These are phyloP conservation scores for Colletotrichum echinochloae DNA, from an alignment of 2,329 filamentous ascomycete species.

Conservation along the genomic window DNA sequence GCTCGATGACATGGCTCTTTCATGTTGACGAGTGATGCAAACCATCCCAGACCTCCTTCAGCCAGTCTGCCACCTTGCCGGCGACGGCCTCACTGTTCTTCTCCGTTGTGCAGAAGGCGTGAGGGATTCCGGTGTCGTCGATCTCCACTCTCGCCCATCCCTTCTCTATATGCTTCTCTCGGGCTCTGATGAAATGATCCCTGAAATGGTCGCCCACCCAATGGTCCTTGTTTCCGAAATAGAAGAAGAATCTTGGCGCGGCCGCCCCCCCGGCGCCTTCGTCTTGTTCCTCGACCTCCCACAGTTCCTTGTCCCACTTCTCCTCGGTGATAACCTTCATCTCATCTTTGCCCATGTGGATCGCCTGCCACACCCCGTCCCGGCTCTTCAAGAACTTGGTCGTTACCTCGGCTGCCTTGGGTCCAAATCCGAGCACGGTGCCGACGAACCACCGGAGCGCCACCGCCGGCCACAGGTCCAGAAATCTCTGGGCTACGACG, in stretches of 20 bases:
- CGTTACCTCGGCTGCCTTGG: slow-evolving; percentile 62
- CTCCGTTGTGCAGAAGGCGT: slow-evolving; percentile 68
- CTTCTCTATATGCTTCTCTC: slow-evolving; percentile 49
- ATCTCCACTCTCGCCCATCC: slow-evolving; percentile 63
- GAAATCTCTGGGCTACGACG: slow-evolving; percentile 54
- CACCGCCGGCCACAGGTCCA: slow-evolving; percentile 56
- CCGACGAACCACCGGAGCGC: slow-evolving; percentile 58
- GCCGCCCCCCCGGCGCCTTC: slow-evolving; percentile 26
- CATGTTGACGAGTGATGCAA: slow-evolving; percentile 1
- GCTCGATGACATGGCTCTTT: background rate
- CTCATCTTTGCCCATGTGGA: slow-evolving; percentile 71
- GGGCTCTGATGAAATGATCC: slow-evolving; percentile 65
- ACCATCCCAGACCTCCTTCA: slow-evolving; percentile 35
- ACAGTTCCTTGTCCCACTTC: slow-evolving; percentile 69
- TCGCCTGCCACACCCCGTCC: slow-evolving; percentile 69
- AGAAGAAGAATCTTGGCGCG: slow-evolving; percentile 66
- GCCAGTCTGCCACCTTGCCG: slow-evolving; percentile 28
- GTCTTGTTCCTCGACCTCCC: slow-evolving; percentile 55
- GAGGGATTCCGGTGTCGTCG: slow-evolving; percentile 67
- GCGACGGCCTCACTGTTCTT: slow-evolving; percentile 37
- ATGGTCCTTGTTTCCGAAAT: slow-evolving; percentile 70
- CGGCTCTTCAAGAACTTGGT: slow-evolving; percentile 65
- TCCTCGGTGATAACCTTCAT: slow-evolving; percentile 70
- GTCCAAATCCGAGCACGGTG: slow-evolving; percentile 60
- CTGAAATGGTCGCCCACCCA: slow-evolving; percentile 70